Base-by-base conservation (phyloP, 805 yeast species). In the Candida railenensis region DNA sequence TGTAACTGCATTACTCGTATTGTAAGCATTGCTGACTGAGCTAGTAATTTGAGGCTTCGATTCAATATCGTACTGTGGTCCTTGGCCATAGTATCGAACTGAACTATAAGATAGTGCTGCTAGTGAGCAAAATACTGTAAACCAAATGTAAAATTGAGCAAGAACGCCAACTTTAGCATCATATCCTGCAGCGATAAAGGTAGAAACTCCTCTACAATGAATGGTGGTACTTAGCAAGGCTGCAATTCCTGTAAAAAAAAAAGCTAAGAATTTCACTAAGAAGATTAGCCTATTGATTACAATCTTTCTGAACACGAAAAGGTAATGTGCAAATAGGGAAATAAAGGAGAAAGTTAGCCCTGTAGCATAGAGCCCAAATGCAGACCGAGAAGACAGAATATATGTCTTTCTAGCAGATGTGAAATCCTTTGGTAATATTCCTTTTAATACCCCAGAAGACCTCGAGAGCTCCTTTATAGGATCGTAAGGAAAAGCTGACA, bases 71-170 rank as follows among this genome's bases (percentile, higher is more conserved):
- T 25, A 25, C 30, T n/a, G n/a, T 28, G 32, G 32, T 12, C 12
- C 32, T 28, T 8, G 32, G 32, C 12, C 11, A 28, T 28, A 28
- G 32, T 8, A 12, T 12, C 32, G 32, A 28, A 28, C 32, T 5
- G n/a, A 33, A 15, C 36, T 33, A 14, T 33, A 33, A 14, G 15
- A 7, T 14, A 36, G 22, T 20, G 22, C 39, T 9, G 39, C 20
- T 16, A 36, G 19, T 5, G 21, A 9, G 3, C 9, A 14, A 36
- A 36, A 3, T 18, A 19, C 19, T 18, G 39, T 22, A n/a, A 12
- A 12, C 39, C 39, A 36, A 5, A 36, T 36, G 21, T 36, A 36
- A 36, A 36, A 36, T 20, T 36, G 39, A 12, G 39, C 39, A 12
- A 36, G 19, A 9, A 20, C 21, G 7, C 39, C 39, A 14, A 36